Evolutionary conservation across 169 alveolate genomes (phyloP).

Genomic region (Plasmodium ovale): DNA sequence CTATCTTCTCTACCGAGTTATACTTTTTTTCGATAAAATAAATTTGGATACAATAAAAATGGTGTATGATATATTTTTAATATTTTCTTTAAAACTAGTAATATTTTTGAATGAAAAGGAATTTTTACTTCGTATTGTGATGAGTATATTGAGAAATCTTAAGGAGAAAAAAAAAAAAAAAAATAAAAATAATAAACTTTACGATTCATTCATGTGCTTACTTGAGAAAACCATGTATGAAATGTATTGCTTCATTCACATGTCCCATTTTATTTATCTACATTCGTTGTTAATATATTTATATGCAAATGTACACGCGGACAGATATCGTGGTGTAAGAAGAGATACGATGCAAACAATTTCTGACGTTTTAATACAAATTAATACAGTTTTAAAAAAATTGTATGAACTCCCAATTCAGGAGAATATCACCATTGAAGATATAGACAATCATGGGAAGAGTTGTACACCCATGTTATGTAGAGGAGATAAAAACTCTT

Average conservation of each 20-base stretch:
- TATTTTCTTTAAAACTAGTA: conserved; percentile 19
- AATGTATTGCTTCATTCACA: conserved; percentile 26
- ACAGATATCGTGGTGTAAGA: neutral
- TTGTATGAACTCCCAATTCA: neutral
- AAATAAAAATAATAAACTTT: neutral
- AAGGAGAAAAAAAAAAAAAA: neutral
- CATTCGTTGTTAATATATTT: conserved; percentile 43
- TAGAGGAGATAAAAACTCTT: no score
- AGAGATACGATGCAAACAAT: conserved; percentile 3
- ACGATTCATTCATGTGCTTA: neutral
- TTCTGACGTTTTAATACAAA: neutral
- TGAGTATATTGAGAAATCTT: conserved; percentile 2
- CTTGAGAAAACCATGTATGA: conserved; percentile 25
- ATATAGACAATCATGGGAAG: neutral
- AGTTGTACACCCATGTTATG: neutral
- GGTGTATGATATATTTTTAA: conserved; percentile 25
- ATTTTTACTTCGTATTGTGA: neutral
- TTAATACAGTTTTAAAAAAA: conserved; percentile 13
- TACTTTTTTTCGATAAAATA: conserved; percentile 34
- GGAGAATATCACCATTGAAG: neutral
- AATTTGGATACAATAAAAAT: conserved; percentile 26
- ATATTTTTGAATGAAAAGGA: conserved; percentile 25
- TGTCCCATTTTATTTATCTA: conserved; percentile 51
- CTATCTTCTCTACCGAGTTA: conserved; percentile 20
- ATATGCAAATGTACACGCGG: neutral